These are phyloP conservation scores for Mortierella sp. DNA, from an alignment of 371 early-diverging fungal genomes.

Conservation along the genomic window DNA sequence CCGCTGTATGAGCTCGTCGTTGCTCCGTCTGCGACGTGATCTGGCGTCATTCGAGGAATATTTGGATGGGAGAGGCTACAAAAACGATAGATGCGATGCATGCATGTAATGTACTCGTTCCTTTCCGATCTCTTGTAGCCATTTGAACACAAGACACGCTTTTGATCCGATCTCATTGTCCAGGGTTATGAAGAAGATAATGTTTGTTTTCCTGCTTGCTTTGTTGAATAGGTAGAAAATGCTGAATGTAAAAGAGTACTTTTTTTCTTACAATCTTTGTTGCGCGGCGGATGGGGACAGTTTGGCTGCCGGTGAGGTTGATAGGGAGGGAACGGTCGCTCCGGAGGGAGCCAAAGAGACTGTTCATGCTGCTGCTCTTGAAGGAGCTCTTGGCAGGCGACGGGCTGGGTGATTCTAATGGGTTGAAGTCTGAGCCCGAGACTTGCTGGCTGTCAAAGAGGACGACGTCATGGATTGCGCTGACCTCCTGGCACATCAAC, in stretches of 20 bases:
- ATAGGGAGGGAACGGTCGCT: constrained; percentile 42
- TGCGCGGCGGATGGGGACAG: constrained; percentile 32
- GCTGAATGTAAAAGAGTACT: neutral
- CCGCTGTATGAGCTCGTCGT: neutral
- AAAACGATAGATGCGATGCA: neutral
- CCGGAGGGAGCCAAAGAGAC: constrained; percentile 45
- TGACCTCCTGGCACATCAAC: constrained; percentile 61
- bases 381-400: constrained; percentile 52
- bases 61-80: neutral
- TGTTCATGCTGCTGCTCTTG: constrained; percentile 54
- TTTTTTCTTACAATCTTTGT: constrained; percentile 33
- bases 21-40: constrained; percentile 15
- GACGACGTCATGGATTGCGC: constrained; percentile 56
- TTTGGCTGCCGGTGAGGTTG: constrained; percentile 45
- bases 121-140: neutral
- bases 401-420: constrained; percentile 40
- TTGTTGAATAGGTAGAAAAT: neutral
- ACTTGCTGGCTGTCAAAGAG: constrained; percentile 57
- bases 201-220: too few species aligned
- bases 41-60: constrained; percentile 28
- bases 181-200: neutral
- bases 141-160: neutral
- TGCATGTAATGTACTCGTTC: too few species aligned
- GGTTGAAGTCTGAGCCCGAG: constrained; percentile 26
- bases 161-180: neutral